Percentiles rank a stretch among this genome's conserved stretches.
Evolutionary conservation across 805 yeast species (phyloP).

Genomic region (Saccharomycopsis fermentans): DNA sequence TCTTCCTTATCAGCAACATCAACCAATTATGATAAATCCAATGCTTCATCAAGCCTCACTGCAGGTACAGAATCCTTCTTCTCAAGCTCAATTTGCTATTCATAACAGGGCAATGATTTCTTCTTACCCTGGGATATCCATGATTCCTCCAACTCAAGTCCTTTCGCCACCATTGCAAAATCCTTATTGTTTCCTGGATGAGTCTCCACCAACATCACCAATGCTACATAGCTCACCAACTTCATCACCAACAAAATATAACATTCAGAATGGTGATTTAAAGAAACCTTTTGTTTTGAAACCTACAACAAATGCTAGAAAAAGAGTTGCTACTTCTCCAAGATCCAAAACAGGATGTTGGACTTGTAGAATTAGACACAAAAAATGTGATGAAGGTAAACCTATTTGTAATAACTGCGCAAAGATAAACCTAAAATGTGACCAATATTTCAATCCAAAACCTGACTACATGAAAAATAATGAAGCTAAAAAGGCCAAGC

Average conservation of each 20-base stretch:
- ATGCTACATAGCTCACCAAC: not conserved
- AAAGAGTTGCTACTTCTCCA: conserved; percentile 19
- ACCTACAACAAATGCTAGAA: conserved; percentile 17
- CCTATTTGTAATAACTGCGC: conserved; percentile 35
- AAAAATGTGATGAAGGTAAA: conserved; percentile 49
- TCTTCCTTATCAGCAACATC: not conserved
- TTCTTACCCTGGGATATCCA: not conserved
- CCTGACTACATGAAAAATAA: conserved; percentile 18
- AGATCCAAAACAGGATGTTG: conserved; percentile 45
- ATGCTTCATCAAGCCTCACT: not conserved
- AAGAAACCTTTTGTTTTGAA: conserved; percentile 12
- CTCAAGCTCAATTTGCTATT: not conserved
- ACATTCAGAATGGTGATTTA: not conserved
- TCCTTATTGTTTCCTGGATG: not conserved
- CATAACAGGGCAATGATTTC: not conserved
- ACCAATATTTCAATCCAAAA: conserved; percentile 18
- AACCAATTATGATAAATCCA: not conserved
- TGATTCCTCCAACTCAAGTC: conserved; percentile 3
- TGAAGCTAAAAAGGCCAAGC: conserved; percentile 15
- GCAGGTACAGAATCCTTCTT: not conserved
- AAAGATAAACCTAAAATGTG: conserved; percentile 17
- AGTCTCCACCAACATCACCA: not conserved
- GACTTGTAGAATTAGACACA: conserved; percentile 53
- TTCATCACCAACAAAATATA: not conserved
- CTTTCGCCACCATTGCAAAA: not conserved